Base-by-base conservation (phyloP, 352 stramenopile species). In the Phytopythium vexans region DNA sequence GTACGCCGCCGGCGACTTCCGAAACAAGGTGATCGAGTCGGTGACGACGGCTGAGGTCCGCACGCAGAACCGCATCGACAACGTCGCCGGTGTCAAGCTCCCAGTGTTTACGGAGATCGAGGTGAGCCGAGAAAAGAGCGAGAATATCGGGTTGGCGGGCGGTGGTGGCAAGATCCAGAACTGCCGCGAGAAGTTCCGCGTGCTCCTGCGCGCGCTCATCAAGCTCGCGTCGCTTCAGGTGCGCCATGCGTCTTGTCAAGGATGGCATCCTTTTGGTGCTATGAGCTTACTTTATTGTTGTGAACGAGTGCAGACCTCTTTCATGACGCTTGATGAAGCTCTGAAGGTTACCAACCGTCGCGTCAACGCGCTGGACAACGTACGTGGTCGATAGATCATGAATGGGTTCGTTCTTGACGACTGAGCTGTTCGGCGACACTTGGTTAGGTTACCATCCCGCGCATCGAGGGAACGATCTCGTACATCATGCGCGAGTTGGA, bases 351-450 rank as follows among this genome's bases (percentile, higher is more conserved):
- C 97, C 16, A 99, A 99, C 77, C 92, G 97, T 56, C 94, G 97
- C 73, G 97, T 99, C 44, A 99, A 99, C 74, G 97, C 97, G 14
- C 82, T 99, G 70, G 97, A 99, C 64, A 99, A 99, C 68, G 81
- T 89, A 54, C 41, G 77, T 64, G n/a, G 6, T 42, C 11, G 32
- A 32, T 38, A 11, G 32, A 32, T 27, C 15, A 52, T 32, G 15
- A 14, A 52, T 7, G 8, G 12, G 9, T 31, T 51, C 35, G 14
- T 14, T 37, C 27, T 43, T 14, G 11, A 5, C 11, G n/a, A n/a
- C n/a, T 34, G 11, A 16, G 15, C 6, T 3, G 10, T 49, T 36
- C 11, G 21, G 33, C 59, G 4, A 21, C 31, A 41, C 4, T 10
- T 41, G 8, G n/a, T 35, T 37, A 91, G 81, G 97, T 99, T 31